Conservation (phyloP, 352 stramenopile species). For the Globisporangium acanthophoron region DNA sequence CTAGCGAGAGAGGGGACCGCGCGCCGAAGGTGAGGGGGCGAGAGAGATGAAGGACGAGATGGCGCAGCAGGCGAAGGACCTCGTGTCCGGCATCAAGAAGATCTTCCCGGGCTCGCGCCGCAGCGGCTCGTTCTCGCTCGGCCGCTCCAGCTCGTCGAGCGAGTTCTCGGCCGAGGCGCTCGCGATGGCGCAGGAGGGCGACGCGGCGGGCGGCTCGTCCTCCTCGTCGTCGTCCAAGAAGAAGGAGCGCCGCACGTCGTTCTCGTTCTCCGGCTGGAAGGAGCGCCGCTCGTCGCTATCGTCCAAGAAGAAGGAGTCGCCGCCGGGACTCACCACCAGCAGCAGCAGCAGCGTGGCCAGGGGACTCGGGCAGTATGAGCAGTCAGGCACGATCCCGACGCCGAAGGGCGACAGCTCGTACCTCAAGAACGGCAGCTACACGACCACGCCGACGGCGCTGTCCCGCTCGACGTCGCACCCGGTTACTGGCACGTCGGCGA, state of each 20-base stretch:
- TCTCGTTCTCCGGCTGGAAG: conserved; percentile 45
- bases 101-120: conserved; percentile 50
- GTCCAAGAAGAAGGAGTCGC: conserved; percentile 15
- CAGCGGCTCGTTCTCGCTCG: conserved; percentile 44
- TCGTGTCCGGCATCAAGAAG: conserved; percentile 79
- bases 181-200: conserved; percentile 18
- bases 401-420: conserved; percentile 10
- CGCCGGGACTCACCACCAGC: neutral
- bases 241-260: conserved; percentile 43
- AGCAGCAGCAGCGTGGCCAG: neutral
- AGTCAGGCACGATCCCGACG: conserved; percentile 1
- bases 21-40: too few species aligned
- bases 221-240: conserved; percentile 18
- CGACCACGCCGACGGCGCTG: conserved; percentile 10
- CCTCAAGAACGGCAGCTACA: conserved; percentile 2
- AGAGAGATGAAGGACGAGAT: conserved; percentile 25
- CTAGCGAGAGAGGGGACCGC: too few species aligned
- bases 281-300: conserved; percentile 30
- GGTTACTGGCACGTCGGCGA: neutral
- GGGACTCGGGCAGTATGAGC: neutral
- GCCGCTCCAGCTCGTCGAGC: conserved; percentile 15
- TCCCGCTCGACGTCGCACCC: conserved; percentile 13
- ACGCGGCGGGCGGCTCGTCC: neutral
- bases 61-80: conserved; percentile 72
- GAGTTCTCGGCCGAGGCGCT: conserved; percentile 34